Evolutionary conservation across 768 basidiomycete species (phyloP).

Genomic region (Russula griseocarnosa): DNA sequence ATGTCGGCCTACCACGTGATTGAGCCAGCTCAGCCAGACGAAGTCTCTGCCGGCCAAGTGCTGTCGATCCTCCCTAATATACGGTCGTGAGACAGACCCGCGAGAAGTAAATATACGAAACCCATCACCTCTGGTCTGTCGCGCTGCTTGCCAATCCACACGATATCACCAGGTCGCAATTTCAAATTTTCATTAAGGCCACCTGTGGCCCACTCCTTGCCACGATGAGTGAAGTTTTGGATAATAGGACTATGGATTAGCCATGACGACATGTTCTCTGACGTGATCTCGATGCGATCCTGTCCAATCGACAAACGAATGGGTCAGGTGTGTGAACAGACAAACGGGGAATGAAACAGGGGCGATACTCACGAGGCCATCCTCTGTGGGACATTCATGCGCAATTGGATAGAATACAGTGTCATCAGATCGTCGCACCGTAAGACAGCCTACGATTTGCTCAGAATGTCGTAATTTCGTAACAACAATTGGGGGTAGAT

Average conservation of each 20-base stretch:
- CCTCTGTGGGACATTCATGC: conserved; percentile 34
- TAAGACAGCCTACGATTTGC: conserved; percentile 35
- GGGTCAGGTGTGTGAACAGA: background rate
- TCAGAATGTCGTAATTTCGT: conserved; percentile 31
- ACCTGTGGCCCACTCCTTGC: background rate
- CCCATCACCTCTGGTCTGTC: conserved; percentile 17
- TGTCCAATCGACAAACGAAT: conserved; percentile 30
- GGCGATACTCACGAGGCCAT: conserved; percentile 34
- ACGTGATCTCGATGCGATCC: conserved; percentile 51
- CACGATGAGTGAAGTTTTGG: background rate
- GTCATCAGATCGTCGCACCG: conserved; percentile 33
- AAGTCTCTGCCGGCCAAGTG: conserved; percentile 67
- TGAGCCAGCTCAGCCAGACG: conserved; percentile 65
- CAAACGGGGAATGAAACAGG: background rate
- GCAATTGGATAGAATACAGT: conserved; percentile 43
- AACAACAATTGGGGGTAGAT: conserved; percentile 33
- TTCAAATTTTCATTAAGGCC: background rate
- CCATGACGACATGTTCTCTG: conserved; percentile 47
- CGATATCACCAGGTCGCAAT: conserved; percentile 25
- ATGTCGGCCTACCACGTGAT: conserved; percentile 47
- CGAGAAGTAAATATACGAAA: conserved; percentile 2
- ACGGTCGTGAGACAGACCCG: conserved; percentile 12
- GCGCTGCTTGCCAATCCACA: conserved; percentile 23
- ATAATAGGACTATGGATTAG: conserved; percentile 38
- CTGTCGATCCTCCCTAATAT: conserved; percentile 77